Percentiles rank a stretch among this genome's conserved stretches.
These are phyloP conservation scores for Scheffersomyces lignosus DNA, from an alignment of 805 yeast genomes.

Conservation along the genomic window DNA sequence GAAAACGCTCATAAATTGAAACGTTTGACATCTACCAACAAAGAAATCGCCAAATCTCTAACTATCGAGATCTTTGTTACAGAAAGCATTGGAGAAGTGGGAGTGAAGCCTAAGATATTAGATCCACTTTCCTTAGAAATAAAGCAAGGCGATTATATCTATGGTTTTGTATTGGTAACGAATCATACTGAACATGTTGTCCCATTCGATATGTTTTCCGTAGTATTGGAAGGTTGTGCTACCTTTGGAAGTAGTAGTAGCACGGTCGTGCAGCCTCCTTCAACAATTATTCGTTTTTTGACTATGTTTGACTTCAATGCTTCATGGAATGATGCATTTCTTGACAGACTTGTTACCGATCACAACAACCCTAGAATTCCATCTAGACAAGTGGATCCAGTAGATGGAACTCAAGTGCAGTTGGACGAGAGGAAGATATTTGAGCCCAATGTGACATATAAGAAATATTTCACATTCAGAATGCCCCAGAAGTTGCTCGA, in stretches of 20 bases:
- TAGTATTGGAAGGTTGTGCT: constrained; percentile 36
- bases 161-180: constrained; percentile 33
- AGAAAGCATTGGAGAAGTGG: constrained; percentile 31
- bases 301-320: constrained; percentile 45
- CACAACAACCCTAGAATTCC: constrained; percentile 29
- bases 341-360: constrained; percentile 33
- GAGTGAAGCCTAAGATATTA: constrained; percentile 29
- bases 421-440: constrained; percentile 26
- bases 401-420: constrained; percentile 28
- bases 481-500: constrained; percentile 39
- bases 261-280: constrained; percentile 14
- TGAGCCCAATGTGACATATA: constrained; percentile 32
- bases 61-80: constrained; percentile 32
- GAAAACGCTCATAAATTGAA: constrained; percentile 37
- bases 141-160: constrained; percentile 37
- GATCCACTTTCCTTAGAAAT: constrained; percentile 32
- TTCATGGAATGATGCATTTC: constrained; percentile 36
- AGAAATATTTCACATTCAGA: constrained; percentile 41
- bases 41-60: constrained; percentile 25
- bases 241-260: constrained; percentile 22
- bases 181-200: constrained; percentile 27
- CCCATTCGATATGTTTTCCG: constrained; percentile 42
- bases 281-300: constrained; percentile 27
- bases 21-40: constrained; percentile 28
- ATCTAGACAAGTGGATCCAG: constrained; percentile 26